These are phyloP conservation scores for Sordariomycetes sp. DNA, from an alignment of 2,329 filamentous ascomycete genomes.

Conservation along the genomic window DNA sequence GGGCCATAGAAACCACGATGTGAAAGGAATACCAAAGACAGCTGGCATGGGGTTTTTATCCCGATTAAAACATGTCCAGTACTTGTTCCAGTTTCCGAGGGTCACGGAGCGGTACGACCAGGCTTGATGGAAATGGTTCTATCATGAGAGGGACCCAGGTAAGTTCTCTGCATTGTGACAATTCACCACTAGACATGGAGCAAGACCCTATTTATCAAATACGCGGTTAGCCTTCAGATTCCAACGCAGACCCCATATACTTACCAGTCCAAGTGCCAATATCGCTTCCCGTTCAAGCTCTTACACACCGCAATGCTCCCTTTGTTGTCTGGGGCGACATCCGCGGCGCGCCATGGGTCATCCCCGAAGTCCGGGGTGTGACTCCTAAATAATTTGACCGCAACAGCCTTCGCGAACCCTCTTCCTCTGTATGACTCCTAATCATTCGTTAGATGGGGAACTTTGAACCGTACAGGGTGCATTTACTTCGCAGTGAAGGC, in stretches of 20 bases:
- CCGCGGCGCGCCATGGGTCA: constrained; percentile 44
- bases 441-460: background rate
- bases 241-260: background rate
- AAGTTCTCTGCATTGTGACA: background rate
- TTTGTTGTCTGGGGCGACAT: constrained; percentile 47
- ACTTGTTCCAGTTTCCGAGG: too few relatives aligned
- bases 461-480: too few relatives aligned
- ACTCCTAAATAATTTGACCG: constrained; percentile 41
- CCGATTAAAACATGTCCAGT: too few relatives aligned
- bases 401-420: constrained; percentile 50
- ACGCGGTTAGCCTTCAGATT: background rate
- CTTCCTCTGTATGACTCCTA: constrained; percentile 41
- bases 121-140: too few relatives aligned
- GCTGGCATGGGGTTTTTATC: too few relatives aligned
- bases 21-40: too few relatives aligned
- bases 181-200: background rate
- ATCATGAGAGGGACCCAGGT: too few relatives aligned
- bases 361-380: constrained; percentile 27
- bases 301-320: constrained; percentile 49
- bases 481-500: constrained; percentile 42
- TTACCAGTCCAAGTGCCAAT: constrained; percentile 48
- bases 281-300: constrained; percentile 41
- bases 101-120: too few relatives aligned
- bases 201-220: background rate
- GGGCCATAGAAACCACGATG: too few relatives aligned